Percentiles rank a stretch among this genome's conserved stretches.
phyloP scores from a whole-genome alignment of 192 early-diverging fungal genomes.

The Podila clonocystis region DNA sequence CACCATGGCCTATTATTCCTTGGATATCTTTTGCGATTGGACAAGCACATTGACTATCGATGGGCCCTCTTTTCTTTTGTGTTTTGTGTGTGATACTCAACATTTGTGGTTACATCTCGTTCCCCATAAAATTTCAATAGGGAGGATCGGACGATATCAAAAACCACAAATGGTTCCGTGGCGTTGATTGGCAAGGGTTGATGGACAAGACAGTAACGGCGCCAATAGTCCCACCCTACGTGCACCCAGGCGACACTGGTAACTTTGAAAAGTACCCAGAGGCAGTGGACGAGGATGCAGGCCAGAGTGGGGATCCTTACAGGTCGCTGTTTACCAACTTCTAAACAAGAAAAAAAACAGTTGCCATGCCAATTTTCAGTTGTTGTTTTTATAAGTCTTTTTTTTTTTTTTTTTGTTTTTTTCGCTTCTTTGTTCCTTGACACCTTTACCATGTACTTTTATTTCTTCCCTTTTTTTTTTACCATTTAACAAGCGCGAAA shows the following conservation, averaged over 20 bases:
- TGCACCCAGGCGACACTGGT: constrained; percentile 92
- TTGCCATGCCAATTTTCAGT: too few species aligned
- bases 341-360: constrained; percentile 29
- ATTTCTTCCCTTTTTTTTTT: not conserved
- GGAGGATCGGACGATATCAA: constrained; percentile 94
- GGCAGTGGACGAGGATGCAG: constrained; percentile 68
- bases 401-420: not conserved
- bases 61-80: too few species aligned
- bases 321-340: constrained; percentile 81
- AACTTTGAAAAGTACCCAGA: constrained; percentile 99
- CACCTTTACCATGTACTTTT: not conserved
- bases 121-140: constrained; percentile 29
- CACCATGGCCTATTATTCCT: not conserved
- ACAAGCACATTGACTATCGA: not conserved
- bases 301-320: constrained; percentile 74
- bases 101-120: not conserved
- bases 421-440: not conserved
- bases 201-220: constrained; percentile 76
- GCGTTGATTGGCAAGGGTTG: constrained; percentile 92
- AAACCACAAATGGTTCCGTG: constrained; percentile 92
- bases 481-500: not conserved
- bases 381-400: not conserved
- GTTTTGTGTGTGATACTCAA: not conserved
- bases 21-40: not conserved
- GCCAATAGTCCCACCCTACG: constrained; percentile 91